A percentile compares a stretch with the other conserved stretches of the same genome.
Evolutionary conservation across 2,329 filamentous ascomycete species (phyloP).

Genomic region (Didymella pomorum): DNA sequence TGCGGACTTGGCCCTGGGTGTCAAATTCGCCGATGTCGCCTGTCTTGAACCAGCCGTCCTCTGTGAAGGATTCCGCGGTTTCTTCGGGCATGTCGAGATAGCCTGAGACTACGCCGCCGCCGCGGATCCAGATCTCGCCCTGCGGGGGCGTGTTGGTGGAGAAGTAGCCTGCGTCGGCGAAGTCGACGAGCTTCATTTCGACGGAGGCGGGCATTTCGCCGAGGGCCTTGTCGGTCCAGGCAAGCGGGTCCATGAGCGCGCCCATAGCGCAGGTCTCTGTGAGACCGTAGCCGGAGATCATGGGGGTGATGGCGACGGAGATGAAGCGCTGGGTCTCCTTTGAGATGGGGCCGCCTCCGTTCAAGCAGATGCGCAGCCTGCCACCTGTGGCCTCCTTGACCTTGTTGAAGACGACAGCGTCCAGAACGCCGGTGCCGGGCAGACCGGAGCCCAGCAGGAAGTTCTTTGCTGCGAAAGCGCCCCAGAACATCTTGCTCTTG

Average conservation of each 20-base stretch:
- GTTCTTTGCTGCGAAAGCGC: constrained; percentile 66
- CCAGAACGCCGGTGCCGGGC: constrained; percentile 74
- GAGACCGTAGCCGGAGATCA: constrained; percentile 93
- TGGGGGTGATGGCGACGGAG: constrained; percentile 89
- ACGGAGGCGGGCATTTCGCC: constrained; percentile 79
- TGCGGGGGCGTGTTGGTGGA: constrained; percentile 79
- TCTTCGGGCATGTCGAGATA: constrained; percentile 90
- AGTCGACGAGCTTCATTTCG: constrained; percentile 91
- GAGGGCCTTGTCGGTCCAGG: constrained; percentile 79
- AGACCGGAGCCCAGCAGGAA: constrained; percentile 68
- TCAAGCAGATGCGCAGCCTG: constrained; percentile 86
- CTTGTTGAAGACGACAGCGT: constrained; percentile 88
- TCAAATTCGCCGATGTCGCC: constrained; percentile 95
- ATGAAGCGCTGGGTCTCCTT: constrained; percentile 89
- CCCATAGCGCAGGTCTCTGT: constrained; percentile 92
- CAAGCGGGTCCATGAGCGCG: constrained; percentile 80
- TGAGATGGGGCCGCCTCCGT: constrained; percentile 89
- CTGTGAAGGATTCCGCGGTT: constrained; percentile 76
- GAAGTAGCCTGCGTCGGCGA: constrained; percentile 86
- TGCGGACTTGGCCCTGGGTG: constrained; percentile 76
- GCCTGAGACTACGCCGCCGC: constrained; percentile 73
- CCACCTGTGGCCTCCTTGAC: constrained; percentile 91
- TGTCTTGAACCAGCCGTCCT: constrained; percentile 96
- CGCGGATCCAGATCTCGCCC: constrained; percentile 91
- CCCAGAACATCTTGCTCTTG: constrained; percentile 80